Percentiles rank a stretch among this genome's conserved stretches.
phyloP scores from a whole-genome alignment of 192 early-diverging fungal species.

The Glomus cerebriforme region DNA sequence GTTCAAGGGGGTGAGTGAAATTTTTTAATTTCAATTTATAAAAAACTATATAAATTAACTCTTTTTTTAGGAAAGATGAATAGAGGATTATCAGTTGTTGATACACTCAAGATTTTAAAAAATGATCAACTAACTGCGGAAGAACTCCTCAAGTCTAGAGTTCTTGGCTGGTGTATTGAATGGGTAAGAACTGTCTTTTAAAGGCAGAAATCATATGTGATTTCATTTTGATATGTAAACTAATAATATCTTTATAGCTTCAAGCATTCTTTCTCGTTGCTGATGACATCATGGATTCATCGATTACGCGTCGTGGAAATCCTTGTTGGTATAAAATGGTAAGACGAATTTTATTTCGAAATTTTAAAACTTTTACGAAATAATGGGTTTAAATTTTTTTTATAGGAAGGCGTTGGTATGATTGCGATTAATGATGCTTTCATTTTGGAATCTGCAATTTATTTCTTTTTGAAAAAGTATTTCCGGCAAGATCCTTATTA shows the following conservation, averaged over 20 bases:
- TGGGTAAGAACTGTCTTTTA: slow-evolving; percentile 58
- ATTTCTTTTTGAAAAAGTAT: slow-evolving; percentile 93
- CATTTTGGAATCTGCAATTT: slow-evolving; percentile 90
- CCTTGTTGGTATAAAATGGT: slow-evolving; percentile 93
- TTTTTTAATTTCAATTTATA: not conserved
- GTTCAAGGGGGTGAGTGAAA: slow-evolving; percentile 56
- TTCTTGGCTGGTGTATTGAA: slow-evolving; percentile 96
- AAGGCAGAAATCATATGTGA: not conserved
- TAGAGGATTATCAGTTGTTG: slow-evolving; percentile 94
- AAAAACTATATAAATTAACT: not conserved
- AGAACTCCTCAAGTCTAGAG: slow-evolving; percentile 83
- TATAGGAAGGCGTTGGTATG: slow-evolving; percentile 73
- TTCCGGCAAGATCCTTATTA: slow-evolving; percentile 87
- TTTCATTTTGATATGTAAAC: not conserved
- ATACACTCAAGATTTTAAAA: slow-evolving; percentile 81
- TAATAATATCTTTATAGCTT: slow-evolving; percentile 58
- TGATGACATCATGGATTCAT: slow-evolving; percentile 98
- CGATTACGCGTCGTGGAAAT: slow-evolving; percentile 93
- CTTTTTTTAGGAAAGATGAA: slow-evolving; percentile 86
- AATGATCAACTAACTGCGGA: slow-evolving; percentile 71
- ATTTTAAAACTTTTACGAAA: not conserved
- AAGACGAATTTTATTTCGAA: slow-evolving; percentile 33
- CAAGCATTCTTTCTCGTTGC: slow-evolving; percentile 98
- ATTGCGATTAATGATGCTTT: slow-evolving; percentile 97
- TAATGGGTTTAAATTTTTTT: not conserved